phyloP scores from a whole-genome alignment of 202 grass and related monocot species.

The Eragrostis tef region DNA sequence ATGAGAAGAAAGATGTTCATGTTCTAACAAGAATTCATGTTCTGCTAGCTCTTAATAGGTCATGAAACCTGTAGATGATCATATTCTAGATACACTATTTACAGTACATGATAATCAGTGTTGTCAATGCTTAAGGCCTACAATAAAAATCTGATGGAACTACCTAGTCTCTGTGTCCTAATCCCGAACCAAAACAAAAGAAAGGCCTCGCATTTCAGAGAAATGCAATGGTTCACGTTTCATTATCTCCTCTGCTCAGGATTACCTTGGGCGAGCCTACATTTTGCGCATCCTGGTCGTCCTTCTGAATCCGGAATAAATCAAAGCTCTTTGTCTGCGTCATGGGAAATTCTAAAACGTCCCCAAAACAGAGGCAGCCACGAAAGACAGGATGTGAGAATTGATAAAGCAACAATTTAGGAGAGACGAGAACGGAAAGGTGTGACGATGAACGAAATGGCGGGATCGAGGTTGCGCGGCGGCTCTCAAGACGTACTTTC shows the following conservation, averaged over 20 bases:
- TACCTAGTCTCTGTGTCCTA: neutral
- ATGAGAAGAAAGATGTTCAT: no score
- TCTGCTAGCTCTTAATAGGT: neutral
- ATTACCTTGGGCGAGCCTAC: conserved; percentile 63
- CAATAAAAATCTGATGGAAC: neutral
- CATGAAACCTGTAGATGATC: neutral
- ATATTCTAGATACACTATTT: neutral
- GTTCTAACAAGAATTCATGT: neutral
- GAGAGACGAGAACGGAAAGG: neutral
- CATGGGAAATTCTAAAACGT: conserved; percentile 69
- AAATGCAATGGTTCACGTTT: neutral
- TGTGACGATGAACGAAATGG: neutral
- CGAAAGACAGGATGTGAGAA: conserved; percentile 6
- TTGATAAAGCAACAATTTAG: neutral
- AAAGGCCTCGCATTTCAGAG: neutral
- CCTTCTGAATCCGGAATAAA: conserved; percentile 90
- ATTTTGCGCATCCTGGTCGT: conserved; percentile 46
- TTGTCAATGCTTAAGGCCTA: neutral
- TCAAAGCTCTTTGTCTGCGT: conserved; percentile 90
- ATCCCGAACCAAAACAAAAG: conserved; percentile 31
- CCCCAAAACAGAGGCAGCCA: conserved; percentile 13
- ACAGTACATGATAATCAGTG: neutral
- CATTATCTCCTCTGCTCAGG: conserved; percentile 1
- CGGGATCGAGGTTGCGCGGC: conserved; percentile 1
- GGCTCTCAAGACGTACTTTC: conserved; percentile 47